Conservation (phyloP, 2,329 filamentous ascomycete genomes). For the Neoascochyta sp. region DNA sequence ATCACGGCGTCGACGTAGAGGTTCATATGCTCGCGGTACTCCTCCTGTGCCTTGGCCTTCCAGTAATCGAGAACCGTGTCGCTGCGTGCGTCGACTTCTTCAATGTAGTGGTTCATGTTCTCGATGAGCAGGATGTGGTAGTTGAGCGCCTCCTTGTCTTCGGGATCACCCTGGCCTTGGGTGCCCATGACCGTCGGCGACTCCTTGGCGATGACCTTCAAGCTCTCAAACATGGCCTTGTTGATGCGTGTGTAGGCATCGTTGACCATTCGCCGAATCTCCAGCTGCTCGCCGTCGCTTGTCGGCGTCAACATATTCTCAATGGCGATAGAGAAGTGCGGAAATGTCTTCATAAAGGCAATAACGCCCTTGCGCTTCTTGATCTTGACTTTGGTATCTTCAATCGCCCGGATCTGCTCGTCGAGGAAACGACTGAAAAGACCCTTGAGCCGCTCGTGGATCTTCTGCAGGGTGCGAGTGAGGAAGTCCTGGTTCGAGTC, state of each 20-base stretch:
- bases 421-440: conserved; percentile 88
- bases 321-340: conserved; percentile 74
- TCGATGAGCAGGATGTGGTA: conserved; percentile 97
- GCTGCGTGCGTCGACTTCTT: conserved; percentile 75
- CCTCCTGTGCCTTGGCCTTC: conserved; percentile 71
- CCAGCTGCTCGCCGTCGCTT: conserved; percentile 52
- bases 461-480: conserved; percentile 71
- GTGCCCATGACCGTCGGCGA: conserved; percentile 54
- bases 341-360: conserved; percentile 90
- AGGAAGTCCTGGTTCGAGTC: conserved; percentile 94
- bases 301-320: conserved; percentile 70
- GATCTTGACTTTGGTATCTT: conserved; percentile 98
- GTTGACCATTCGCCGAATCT: conserved; percentile 75
- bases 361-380: conserved; percentile 98
- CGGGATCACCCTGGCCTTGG: conserved; percentile 57
- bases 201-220: conserved; percentile 87
- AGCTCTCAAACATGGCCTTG: conserved; percentile 93
- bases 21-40: conserved; percentile 81
- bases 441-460: conserved; percentile 69
- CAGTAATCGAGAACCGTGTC: conserved; percentile 78
- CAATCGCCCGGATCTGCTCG: conserved; percentile 90
- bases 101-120: conserved; percentile 97
- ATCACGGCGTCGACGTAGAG: conserved; percentile 87
- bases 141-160: conserved; percentile 95
- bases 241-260: conserved; percentile 84